phyloP scores from a whole-genome alignment of 805 yeast genomes.

The Zygotorulaspora chibaensis region DNA sequence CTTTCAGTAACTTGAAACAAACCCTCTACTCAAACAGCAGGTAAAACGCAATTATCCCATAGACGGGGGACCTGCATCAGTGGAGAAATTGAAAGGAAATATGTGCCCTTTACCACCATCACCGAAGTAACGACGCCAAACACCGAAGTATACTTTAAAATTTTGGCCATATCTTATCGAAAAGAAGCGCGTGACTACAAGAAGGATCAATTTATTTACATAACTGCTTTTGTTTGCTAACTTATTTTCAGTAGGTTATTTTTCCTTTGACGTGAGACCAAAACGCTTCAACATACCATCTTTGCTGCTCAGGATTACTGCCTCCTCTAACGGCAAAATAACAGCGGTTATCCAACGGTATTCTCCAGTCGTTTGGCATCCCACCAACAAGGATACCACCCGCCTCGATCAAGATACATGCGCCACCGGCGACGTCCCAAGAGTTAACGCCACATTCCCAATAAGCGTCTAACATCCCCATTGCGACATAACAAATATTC shows the following conservation, averaged over 20 bases:
- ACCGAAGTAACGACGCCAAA: too few relatives aligned
- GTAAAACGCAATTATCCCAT: too few relatives aligned
- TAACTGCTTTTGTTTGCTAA: too few relatives aligned
- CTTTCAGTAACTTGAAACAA: too few relatives aligned
- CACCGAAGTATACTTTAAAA: too few relatives aligned
- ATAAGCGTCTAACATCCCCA: slow-evolving; percentile 55
- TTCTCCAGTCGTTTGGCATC: slow-evolving; percentile 45
- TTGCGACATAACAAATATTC: slow-evolving; percentile 54
- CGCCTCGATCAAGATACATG: slow-evolving; percentile 56
- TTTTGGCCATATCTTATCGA: too few relatives aligned
- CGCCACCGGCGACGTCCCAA: slow-evolving; percentile 70
- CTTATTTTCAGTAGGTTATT: slow-evolving; percentile 37
- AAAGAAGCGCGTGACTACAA: too few relatives aligned
- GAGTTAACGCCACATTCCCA: slow-evolving; percentile 71
- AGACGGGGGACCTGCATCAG: too few relatives aligned
- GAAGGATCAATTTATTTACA: too few relatives aligned
- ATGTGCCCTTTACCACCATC: too few relatives aligned
- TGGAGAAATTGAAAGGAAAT: too few relatives aligned
- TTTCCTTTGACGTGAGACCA: slow-evolving; percentile 48
- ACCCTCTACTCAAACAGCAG: too few relatives aligned
- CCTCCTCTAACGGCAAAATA: slow-evolving; percentile 55
- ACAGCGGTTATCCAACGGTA: slow-evolving; percentile 48
- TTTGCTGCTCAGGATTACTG: slow-evolving; percentile 40
- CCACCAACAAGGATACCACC: slow-evolving; percentile 59
- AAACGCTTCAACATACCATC: slow-evolving; percentile 43